Evolutionary conservation across 2,329 filamentous ascomycete genomes (phyloP), one percentile per base, ranked within the genome.

Genomic region (Emmonsiellopsis sp.): DNA sequence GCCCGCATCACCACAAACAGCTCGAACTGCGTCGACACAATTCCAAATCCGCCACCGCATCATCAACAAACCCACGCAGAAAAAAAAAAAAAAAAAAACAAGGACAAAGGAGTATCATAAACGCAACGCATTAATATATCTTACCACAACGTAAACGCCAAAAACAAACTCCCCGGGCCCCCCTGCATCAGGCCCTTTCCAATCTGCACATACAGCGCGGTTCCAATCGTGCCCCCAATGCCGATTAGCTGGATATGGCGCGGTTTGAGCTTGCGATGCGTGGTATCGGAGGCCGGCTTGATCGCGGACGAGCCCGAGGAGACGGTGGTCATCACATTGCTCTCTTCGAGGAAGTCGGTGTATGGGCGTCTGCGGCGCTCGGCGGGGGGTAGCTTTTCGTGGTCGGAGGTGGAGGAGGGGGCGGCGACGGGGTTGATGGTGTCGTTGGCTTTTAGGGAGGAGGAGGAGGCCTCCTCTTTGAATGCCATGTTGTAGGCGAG

Each of bases 171-270:
- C 20, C 55, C 73, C 8, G 73, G 73, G 0, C 73, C 73, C 42
- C 73, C 72, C 51, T 68, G 63, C 11, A 69, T 62, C 53, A 75
- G 54, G 15, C 64, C 67, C 46, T 66, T 62, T 10, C 73, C 73
- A 52, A 74, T 73, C 52, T 72, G 68, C 26, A 74, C 72, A 55
- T 69, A 73, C 35, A 75, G 57, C 0, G 67, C 70, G n/a, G 68
- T 73, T 16, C 72, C 70, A 59, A 75, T 73, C 34, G 70, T 71
- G 10, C 73, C 73, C 26, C 73, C 73, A 52, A 76, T 74, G 41
- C 72, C 73, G 53, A 76, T 76, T 54, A 76, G 59, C 57, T 75
- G 72, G 41, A 76, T 70, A 62, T 76, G 73, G 55, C 73, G 63
- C 11, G 72, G 67, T 55, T 73, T 74, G 16, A 75, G 61, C 54